Evolutionary conservation across 768 basidiomycete genomes (phyloP), one percentile per base, ranked within the genome.

Genomic region (Lanmaoa pseudosensibilis): DNA sequence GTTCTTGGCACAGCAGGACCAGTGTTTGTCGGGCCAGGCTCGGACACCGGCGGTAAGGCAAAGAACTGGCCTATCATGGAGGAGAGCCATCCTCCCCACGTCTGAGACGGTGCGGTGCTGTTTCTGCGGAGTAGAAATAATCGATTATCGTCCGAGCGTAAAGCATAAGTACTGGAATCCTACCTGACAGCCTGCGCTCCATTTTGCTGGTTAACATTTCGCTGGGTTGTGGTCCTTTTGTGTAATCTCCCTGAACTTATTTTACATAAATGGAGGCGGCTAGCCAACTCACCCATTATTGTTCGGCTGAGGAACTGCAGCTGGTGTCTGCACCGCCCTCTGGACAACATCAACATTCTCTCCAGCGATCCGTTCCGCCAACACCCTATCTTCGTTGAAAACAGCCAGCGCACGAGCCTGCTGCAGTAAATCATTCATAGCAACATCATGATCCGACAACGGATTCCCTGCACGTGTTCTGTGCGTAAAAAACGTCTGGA

Each of bases 381-480:
- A 37, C 4, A 30, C 50, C 37, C 57, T 52, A 34, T 73, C 73
- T 15, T 65, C 41, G 32, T 67, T 39, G 18, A 66, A 19, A 23
- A 36, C 19, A 5, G 56, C 56, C 41, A 70, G 30, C 6, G 46
- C 54, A 37, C 50, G 60, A 10, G 61, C 65, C 21, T 74, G 68
- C 30, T 65, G 59, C 18, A 70, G 30, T 13, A 71, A 54, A 37
- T 69, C 51, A 19, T 55, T 59, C 54, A 70, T 61, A 2, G 69
- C 69, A 1, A 66, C 2, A 8, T 72, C 69, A 3, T 55, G 58
- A 43, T 71, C 69, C 1, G 64, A 60, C 21, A 70, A 46, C 2
- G 18, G 27, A 13, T 43, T 18, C 10, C 69, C 62, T 16, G 15
- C 16, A 32, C 32, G 46, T 10, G 37, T 5, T 46, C 57, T 56